These are phyloP conservation scores for Pisolithus tinctorius DNA, from an alignment of 768 basidiomycete species.

Conservation along the genomic window DNA sequence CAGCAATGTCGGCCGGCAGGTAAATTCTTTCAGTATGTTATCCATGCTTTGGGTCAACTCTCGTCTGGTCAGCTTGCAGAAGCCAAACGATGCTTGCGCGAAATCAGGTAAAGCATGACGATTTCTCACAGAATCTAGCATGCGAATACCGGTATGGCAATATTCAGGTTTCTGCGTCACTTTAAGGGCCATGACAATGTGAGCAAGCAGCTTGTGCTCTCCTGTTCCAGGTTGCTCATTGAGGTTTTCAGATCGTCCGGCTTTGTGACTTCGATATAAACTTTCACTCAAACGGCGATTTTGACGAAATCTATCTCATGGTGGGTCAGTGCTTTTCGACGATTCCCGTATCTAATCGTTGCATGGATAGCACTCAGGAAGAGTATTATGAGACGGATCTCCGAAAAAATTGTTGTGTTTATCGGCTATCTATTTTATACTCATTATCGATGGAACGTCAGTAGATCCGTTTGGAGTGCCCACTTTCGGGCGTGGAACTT, in stretches of 20 bases:
- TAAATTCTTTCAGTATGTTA: background rate
- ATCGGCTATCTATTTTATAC: background rate
- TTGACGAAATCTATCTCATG: background rate
- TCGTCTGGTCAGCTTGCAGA: background rate
- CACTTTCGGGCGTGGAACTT: background rate
- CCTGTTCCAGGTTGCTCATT: background rate
- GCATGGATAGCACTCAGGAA: background rate
- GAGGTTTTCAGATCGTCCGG: background rate
- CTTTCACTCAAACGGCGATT: background rate
- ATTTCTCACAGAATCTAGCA: background rate
- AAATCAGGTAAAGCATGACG: background rate
- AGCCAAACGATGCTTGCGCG: background rate
- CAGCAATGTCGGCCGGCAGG: background rate
- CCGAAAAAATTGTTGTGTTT: background rate
- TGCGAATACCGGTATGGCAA: background rate
- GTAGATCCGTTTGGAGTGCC: background rate
- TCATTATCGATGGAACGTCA: background rate
- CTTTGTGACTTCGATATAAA: background rate
- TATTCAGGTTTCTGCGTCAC: background rate
- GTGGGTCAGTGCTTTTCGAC: background rate
- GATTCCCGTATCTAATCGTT: background rate
- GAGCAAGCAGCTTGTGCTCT: background rate
- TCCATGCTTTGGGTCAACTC: background rate
- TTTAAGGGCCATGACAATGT: background rate
- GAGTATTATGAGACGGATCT: background rate